These are phyloP conservation scores for Liquidambar formosana DNA, from an alignment of 164 flowering plant genomes.

Conservation along the genomic window DNA sequence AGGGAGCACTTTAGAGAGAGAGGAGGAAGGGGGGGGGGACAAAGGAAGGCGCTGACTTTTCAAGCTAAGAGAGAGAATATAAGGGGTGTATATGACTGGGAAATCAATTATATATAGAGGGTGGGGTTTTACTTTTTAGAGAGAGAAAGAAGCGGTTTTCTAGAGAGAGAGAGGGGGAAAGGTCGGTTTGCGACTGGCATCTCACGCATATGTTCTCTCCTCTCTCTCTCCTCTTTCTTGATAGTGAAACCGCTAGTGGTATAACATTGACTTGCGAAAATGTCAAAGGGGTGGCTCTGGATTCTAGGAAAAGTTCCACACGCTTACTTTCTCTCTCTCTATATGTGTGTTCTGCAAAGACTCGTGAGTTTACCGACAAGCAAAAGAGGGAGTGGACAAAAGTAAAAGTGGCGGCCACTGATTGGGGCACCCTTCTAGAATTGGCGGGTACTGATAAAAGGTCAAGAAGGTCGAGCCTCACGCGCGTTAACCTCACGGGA, in stretches of 20 bases:
- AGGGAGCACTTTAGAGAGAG: constrained; percentile 15
- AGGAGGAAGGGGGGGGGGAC: constrained; percentile 29
- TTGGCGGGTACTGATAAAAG: too few species aligned
- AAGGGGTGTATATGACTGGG: constrained; percentile 22
- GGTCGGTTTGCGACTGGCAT: constrained; percentile 13
- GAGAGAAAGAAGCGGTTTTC: constrained; percentile 9
- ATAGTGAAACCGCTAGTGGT: constrained; percentile 21
- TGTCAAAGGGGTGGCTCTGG: constrained; percentile 43
- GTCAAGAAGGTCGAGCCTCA: too few species aligned
- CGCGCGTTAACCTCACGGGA: too few species aligned
- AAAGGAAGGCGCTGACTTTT: constrained; percentile 91
- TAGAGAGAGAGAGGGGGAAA: constrained; percentile 14
- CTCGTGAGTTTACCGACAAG: constrained; percentile 3
- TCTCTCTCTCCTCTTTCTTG: constrained; percentile 1
- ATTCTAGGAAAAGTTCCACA: constrained; percentile 23
- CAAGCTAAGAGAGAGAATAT: constrained; percentile 14
- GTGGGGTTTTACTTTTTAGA: not conserved
- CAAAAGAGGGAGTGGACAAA: too few species aligned
- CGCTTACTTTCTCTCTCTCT: constrained; percentile 1
- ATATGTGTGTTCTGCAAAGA: not conserved
- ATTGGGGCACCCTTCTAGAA: too few species aligned
- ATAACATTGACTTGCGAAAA: constrained; percentile 41
- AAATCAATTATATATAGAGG: constrained; percentile 14
- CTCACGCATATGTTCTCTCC: constrained; percentile 21
- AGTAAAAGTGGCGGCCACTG: too few species aligned